Evolutionary conservation across 768 basidiomycete genomes (phyloP), one percentile per base, ranked within the genome.

Genomic region (Lentinula sp.): DNA sequence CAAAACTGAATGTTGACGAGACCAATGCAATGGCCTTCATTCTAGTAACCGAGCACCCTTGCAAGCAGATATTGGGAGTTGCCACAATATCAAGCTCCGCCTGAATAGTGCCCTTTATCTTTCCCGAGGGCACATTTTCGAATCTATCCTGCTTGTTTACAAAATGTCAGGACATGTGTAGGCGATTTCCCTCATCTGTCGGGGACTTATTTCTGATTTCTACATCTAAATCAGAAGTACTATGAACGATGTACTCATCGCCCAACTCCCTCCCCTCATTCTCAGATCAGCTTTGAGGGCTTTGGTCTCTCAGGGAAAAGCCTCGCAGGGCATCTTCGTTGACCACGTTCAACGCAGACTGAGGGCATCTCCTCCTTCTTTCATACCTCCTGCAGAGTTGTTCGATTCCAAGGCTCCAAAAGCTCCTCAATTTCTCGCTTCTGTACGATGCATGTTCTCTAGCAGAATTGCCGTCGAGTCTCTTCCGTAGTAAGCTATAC

Each of bases 191-290:
- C 28, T 21, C 35, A 45, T 34, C 6, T 11, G 8, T 49, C 40
- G 40, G 15, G 4, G 9, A 18, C 31, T 32, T 16, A 3, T n/a
- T 48, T 5, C 37, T 15, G 32, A 62, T 50, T 23, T 48, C 42
- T 6, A 9, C 49, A 18, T 23, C 28, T 40, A 15, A 18, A 21
- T 50, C 53, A 65, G 64, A 6, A 65, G 60, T 32, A 65, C 57
- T 46, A 65, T 65, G 64, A 62, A 65, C 59, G 64, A 65, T 50
- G 61, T 65, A 21, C 62, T 65, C 34, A 65, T 65, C 9, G 57
- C 61, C 21, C 58, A 63, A 31, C 59, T 65, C 13, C 59, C 62
- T 37, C 53, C 62, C 3, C 18, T 50, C 18, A 40, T 65, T 23
- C 61, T 65, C n/a, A 55, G 62, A 61, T 61, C 64, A n/a, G 52